Conservation (phyloP, 2,329 filamentous ascomycete genomes). For the Exophiala spinifera region DNA sequence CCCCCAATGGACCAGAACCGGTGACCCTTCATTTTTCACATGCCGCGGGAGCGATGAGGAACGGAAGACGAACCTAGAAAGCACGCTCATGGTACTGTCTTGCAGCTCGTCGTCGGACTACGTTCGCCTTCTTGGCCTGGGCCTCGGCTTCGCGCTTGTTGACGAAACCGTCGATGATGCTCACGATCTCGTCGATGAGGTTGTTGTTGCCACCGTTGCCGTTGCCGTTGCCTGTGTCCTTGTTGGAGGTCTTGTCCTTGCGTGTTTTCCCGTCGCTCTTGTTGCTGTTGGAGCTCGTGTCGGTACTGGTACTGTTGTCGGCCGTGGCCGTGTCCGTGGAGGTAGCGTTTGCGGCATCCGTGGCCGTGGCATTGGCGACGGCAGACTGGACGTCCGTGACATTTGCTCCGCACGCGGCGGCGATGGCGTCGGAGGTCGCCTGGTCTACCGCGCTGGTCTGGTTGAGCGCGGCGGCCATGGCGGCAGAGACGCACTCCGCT, state of each 20-base stretch:
- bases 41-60: background rate
- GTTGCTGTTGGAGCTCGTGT: background rate
- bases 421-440: conserved; percentile 5
- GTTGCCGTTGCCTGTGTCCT: background rate
- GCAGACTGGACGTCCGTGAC: conserved; percentile 4
- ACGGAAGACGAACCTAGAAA: background rate
- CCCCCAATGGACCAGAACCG: too few relatives aligned
- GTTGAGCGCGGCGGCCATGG: background rate
- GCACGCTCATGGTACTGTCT: background rate
- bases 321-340: too few relatives aligned
- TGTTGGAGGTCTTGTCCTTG: background rate
- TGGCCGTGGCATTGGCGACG: background rate
- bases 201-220: background rate
- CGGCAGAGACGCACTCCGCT: background rate
- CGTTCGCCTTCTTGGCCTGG: background rate
- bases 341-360: conserved; percentile 1
- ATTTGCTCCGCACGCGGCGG: conserved; percentile 6
- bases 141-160: conserved; percentile 1
- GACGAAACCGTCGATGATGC: conserved; percentile 4
- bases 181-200: conserved; percentile 7
- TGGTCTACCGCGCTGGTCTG: conserved; percentile 1
- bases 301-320: too few relatives aligned
- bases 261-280: background rate
- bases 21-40: too few relatives aligned
- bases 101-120: background rate